Conservation (phyloP, 306 rosid genomes). For the Arachis stenosperma region DNA sequence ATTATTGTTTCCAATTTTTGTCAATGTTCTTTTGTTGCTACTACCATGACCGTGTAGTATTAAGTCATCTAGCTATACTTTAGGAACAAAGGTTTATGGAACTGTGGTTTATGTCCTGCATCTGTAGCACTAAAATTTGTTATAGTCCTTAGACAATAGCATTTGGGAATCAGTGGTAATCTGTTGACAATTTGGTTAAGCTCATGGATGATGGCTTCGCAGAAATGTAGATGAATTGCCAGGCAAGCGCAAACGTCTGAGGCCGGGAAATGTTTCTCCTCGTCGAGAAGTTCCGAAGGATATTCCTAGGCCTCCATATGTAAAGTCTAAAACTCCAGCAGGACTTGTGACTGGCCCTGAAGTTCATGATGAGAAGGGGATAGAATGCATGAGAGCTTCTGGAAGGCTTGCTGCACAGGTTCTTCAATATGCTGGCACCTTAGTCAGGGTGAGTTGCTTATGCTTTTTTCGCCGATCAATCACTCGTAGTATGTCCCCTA, state of each 20-base stretch:
- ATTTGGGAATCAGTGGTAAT: not conserved
- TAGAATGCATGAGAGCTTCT: conserved; percentile 89
- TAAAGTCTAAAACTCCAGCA: conserved; percentile 62
- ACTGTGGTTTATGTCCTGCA: not conserved
- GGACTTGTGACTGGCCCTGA: conserved; percentile 79
- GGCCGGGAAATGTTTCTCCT: conserved; percentile 89
- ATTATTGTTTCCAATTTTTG: not conserved
- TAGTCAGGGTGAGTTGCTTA: conserved; percentile 73
- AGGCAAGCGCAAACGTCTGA: conserved; percentile 61
- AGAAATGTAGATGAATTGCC: conserved; percentile 64
- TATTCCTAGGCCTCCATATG: conserved; percentile 76
- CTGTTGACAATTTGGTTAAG: not conserved
- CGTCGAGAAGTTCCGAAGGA: conserved; percentile 69
- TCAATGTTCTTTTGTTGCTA: not conserved
- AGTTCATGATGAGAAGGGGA: conserved; percentile 83
- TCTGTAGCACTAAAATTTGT: not conserved
- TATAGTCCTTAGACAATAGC: conserved; percentile 1
- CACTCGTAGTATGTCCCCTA: conserved; percentile 5
- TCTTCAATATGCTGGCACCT: conserved; percentile 89
- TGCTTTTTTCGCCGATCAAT: conserved; percentile 24
- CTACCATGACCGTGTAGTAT: not conserved
- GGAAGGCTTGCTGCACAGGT: conserved; percentile 96
- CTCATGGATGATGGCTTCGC: conserved; percentile 40
- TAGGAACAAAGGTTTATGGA: too few relatives aligned
- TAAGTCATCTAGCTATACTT: conserved; percentile 15